A percentile compares a stretch with the other conserved stretches of the same genome.
These are phyloP conservation scores for Pichia occidentalis DNA, from an alignment of 805 yeast species.

Conservation along the genomic window DNA sequence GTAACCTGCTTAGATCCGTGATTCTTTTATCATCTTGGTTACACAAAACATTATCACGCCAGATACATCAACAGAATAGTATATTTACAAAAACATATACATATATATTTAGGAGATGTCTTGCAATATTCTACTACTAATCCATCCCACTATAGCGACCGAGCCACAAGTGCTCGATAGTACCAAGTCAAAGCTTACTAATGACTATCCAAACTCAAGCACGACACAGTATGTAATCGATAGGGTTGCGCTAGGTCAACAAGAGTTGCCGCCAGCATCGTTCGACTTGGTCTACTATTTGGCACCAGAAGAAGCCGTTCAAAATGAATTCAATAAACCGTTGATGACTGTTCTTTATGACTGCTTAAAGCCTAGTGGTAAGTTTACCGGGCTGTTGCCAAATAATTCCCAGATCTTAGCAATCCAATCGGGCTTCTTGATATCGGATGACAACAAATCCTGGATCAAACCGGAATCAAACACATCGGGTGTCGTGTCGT, in stretches of 20 bases:
- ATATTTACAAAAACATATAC: no score
- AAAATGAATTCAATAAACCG: conserved; percentile 40
- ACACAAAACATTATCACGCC: no score
- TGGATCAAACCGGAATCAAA: conserved; percentile 50
- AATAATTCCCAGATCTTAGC: conserved; percentile 50
- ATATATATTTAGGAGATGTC: no score
- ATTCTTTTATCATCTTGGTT: no score
- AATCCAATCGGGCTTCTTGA: conserved; percentile 58
- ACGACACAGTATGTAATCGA: conserved; percentile 51
- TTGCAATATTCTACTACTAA: conserved; percentile 36
- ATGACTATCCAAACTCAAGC: conserved; percentile 26
- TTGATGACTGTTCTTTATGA: conserved; percentile 36
- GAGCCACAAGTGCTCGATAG: conserved; percentile 41
- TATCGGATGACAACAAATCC: conserved; percentile 31
- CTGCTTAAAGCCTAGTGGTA: conserved; percentile 39
- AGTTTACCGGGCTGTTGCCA: conserved; percentile 48
- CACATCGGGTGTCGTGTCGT: conserved; percentile 16
- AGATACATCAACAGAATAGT: no score
- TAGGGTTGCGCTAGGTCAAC: conserved; percentile 45
- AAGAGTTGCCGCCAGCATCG: conserved; percentile 30
- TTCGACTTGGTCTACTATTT: conserved; percentile 45
- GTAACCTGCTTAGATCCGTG: no score
- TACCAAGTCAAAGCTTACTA: conserved; percentile 30
- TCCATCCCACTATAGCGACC: conserved; percentile 64
- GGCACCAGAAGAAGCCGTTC: conserved; percentile 45